Evolutionary conservation across 352 stramenopile genomes (phyloP).

Genomic region (Phytophthora multivora): DNA sequence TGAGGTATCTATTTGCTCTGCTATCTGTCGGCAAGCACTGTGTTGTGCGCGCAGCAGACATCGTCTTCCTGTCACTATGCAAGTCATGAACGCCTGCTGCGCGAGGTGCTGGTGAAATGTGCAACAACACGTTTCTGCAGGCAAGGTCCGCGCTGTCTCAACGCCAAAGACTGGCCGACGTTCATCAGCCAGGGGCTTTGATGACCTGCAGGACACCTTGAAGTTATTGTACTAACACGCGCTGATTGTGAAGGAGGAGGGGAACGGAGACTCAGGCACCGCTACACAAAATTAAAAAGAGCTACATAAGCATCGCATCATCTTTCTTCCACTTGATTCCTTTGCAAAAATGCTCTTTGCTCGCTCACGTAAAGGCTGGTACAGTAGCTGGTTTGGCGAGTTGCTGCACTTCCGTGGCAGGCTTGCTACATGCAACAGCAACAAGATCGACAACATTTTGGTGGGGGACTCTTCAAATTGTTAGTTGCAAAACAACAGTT

Average conservation of each 20-base stretch:
- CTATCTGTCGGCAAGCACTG: constrained; percentile 7
- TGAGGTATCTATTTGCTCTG: not conserved
- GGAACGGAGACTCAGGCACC: not conserved
- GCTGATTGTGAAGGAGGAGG: constrained; percentile 1
- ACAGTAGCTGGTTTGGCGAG: no score
- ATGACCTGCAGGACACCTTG: constrained; percentile 7
- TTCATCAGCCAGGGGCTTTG: constrained; percentile 11
- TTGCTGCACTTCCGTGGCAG: not conserved
- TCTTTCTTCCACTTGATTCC: not conserved
- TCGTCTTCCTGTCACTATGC: constrained; percentile 6
- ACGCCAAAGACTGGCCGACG: constrained; percentile 7
- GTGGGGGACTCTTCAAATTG: constrained; percentile 16
- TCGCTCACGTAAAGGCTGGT: not conserved
- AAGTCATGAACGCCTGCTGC: not conserved
- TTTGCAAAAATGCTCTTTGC: not conserved
- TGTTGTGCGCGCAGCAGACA: not conserved
- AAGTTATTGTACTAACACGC: constrained; percentile 15
- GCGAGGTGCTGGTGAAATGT: not conserved
- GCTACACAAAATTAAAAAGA: not conserved
- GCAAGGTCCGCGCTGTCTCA: constrained; percentile 20
- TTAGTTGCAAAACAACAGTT: not conserved
- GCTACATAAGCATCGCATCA: not conserved
- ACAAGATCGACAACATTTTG: constrained; percentile 1
- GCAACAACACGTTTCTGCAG: constrained; percentile 15
- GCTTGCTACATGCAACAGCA: not conserved